phyloP scores from a whole-genome alignment of 495 filamentous ascomycete species.

The Thozetella sp. region DNA sequence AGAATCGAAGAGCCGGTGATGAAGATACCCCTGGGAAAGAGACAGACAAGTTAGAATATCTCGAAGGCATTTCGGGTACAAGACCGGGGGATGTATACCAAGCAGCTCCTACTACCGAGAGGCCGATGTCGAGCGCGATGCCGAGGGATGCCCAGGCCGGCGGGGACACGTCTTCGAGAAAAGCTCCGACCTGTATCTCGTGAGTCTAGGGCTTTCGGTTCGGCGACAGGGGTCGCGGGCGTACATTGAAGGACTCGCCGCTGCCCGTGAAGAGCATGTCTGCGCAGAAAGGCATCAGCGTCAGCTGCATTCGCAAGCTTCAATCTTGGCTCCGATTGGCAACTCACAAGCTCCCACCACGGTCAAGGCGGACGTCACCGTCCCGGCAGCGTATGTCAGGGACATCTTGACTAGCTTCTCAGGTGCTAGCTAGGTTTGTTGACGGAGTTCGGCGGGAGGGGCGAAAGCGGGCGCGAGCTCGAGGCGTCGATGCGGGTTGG shows the following conservation, averaged over 20 bases:
- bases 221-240: conserved; percentile 20
- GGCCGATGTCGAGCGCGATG: conserved; percentile 91
- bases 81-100: conserved; percentile 62
- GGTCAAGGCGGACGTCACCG: conserved; percentile 66
- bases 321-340: conserved; percentile 7
- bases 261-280: conserved; percentile 98
- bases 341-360: conserved; percentile 85
- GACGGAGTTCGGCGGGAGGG: conserved; percentile 9
- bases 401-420: conserved; percentile 45
- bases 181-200: conserved; percentile 75
- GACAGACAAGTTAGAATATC: conserved; percentile 24
- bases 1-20: conserved; percentile 98
- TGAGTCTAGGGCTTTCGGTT: conserved; percentile 23
- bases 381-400: conserved; percentile 68
- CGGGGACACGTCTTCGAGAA: conserved; percentile 91
- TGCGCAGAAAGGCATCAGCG: conserved; percentile 45
- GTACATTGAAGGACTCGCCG: conserved; percentile 95
- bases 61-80: background rate
- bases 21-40: conserved; percentile 84
- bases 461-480: background rate
- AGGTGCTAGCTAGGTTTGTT: conserved; percentile 4
- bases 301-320: conserved; percentile 15
- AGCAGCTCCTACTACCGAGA: conserved; percentile 95
- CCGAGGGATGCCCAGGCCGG: conserved; percentile 91
- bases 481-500: background rate